Percentiles rank a stretch among this genome's conserved stretches.
These are phyloP conservation scores for Plenodomus tracheiphilus DNA, from an alignment of 2,329 filamentous ascomycete genomes.

Conservation along the genomic window DNA sequence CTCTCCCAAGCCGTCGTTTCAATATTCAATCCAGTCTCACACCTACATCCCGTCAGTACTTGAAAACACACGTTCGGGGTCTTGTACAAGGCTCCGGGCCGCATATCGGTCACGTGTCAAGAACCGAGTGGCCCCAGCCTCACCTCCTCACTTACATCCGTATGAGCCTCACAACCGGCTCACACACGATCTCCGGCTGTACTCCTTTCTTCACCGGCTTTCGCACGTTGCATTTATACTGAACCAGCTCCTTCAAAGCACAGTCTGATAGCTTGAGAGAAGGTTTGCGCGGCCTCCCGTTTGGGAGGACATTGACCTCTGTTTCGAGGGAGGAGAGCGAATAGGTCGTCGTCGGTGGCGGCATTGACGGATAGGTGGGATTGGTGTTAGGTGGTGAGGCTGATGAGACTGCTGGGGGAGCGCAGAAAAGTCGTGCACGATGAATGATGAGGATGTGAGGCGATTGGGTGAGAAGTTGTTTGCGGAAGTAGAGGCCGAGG, in stretches of 20 bases:
- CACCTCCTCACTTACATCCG: constrained; percentile 53
- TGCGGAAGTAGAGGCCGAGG: constrained; percentile 37
- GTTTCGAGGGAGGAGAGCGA: constrained; percentile 55
- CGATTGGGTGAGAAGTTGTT: constrained; percentile 59
- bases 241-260: constrained; percentile 61
- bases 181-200: constrained; percentile 53
- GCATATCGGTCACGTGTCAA: constrained; percentile 2
- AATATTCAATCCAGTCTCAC: constrained; percentile 59
- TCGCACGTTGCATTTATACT: constrained; percentile 64
- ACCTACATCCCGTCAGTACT: constrained; percentile 40
- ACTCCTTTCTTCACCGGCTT: constrained; percentile 40
- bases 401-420: constrained; percentile 2
- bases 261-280: constrained; percentile 59
- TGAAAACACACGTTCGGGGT: no score
- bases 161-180: constrained; percentile 62
- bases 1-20: constrained; percentile 66
- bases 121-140: not conserved
- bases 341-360: constrained; percentile 59
- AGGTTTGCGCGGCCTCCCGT: constrained; percentile 57
- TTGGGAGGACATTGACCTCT: constrained; percentile 56
- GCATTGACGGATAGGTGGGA: constrained; percentile 48
- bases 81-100: no score
- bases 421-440: constrained; percentile 9
- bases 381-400: constrained; percentile 3
- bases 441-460: constrained; percentile 41